Evolutionary conservation across 768 basidiomycete genomes (phyloP).

Genomic region (Phlebiopsis gigantea): DNA sequence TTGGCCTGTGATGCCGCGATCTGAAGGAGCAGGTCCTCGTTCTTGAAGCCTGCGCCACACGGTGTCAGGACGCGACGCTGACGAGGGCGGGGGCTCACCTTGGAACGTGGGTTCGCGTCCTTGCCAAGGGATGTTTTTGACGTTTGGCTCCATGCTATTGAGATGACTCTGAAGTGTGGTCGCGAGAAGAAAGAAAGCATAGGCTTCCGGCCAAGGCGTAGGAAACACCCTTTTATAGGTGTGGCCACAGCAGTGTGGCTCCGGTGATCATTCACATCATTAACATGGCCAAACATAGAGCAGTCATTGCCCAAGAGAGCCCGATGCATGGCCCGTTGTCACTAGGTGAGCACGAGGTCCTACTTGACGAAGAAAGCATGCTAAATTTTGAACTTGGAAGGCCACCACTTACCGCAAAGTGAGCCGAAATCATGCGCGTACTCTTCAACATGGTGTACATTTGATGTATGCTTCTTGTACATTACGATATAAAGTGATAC

Average conservation of each 20-base stretch:
- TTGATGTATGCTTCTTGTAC: not conserved
- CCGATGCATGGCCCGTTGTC: not conserved
- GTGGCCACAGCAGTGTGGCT: no score
- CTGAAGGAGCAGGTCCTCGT: not conserved
- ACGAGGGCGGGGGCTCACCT: not conserved
- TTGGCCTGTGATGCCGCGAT: not conserved
- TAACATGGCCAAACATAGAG: no score
- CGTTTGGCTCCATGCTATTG: not conserved
- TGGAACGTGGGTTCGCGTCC: not conserved
- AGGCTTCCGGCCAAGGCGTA: no score
- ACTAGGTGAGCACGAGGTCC: not conserved
- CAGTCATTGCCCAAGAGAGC: no score
- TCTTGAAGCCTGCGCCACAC: not conserved
- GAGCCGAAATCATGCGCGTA: not conserved
- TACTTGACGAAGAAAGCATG: no score
- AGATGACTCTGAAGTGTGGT: no score
- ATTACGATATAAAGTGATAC: not conserved
- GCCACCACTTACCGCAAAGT: not conserved
- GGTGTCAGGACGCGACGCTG: not conserved
- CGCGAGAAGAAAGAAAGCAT: no score
- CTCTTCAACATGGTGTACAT: not conserved
- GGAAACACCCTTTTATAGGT: no score
- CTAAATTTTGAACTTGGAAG: not conserved
- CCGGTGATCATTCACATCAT: no score
- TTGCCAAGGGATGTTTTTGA: not conserved